A percentile compares a stretch with the other conserved stretches of the same genome.
Conservation (phyloP, 2,329 filamentous ascomycete species). For the Epichloe festucae region DNA sequence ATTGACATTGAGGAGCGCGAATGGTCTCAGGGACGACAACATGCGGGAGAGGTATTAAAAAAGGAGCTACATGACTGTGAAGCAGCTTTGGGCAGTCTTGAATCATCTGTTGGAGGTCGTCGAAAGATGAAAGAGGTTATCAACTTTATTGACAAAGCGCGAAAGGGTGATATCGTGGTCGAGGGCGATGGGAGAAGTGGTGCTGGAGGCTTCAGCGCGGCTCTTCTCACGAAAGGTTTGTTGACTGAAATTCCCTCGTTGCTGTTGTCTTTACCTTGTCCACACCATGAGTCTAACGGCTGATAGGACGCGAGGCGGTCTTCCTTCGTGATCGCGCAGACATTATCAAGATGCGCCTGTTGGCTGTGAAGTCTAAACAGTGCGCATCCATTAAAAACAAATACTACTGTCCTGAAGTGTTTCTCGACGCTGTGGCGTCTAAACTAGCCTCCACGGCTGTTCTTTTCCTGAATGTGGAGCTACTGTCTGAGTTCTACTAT, state of each 20-base stretch:
- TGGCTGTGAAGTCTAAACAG: conserved; percentile 82
- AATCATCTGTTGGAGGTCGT: conserved; percentile 64
- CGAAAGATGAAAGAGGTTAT: conserved; percentile 85
- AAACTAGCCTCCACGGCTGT: conserved; percentile 93
- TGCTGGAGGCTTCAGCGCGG: conserved; percentile 85
- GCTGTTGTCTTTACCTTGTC: neutral
- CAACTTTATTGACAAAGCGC: conserved; percentile 76
- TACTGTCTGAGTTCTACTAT: conserved; percentile 95
- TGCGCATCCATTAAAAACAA: conserved; percentile 77
- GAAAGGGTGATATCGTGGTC: conserved; percentile 71
- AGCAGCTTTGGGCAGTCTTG: conserved; percentile 59
- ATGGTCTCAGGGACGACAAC: conserved; percentile 76
- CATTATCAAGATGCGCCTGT: conserved; percentile 78
- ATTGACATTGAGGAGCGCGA: conserved; percentile 89
- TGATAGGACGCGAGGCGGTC: conserved; percentile 70
- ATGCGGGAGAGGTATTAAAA: conserved; percentile 69
- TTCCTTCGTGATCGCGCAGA: conserved; percentile 88
- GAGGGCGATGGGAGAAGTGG: conserved; percentile 75
- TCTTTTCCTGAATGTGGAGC: conserved; percentile 91
- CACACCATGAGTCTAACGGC: conserved; percentile 13
- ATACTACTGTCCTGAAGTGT: conserved; percentile 93
- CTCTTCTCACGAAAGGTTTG: conserved; percentile 69
- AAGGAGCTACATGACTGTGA: conserved; percentile 79
- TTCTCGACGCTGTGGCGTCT: conserved; percentile 91
- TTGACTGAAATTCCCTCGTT: conserved; percentile 4